Evolutionary conservation across 2,329 filamentous ascomycete species (phyloP).

Genomic region (Alternaria gaisen): DNA sequence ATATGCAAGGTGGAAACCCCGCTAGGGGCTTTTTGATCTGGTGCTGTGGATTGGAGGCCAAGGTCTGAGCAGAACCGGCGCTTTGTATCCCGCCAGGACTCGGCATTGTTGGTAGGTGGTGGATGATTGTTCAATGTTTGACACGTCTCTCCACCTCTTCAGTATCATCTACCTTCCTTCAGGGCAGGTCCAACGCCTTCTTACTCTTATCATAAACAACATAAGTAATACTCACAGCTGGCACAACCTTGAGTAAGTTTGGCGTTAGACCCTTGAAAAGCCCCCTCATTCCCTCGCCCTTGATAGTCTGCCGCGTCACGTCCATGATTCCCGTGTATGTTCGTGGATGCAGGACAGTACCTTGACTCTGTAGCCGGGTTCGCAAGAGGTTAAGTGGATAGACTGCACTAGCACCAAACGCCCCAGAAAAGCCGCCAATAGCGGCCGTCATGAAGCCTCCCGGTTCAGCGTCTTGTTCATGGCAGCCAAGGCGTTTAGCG

Average conservation of each 20-base stretch:
- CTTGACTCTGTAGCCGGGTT: conserved; percentile 91
- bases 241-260: conserved; percentile 94
- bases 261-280: conserved; percentile 95
- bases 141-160: too few species aligned
- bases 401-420: conserved; percentile 90
- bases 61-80: too few species aligned
- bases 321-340: conserved; percentile 93
- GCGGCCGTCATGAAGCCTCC: conserved; percentile 85
- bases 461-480: conserved; percentile 80
- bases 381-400: conserved; percentile 95
- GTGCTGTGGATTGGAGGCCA: background rate
- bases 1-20: conserved; percentile 9
- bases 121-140: too few species aligned
- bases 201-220: conserved; percentile 56
- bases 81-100: too few species aligned
- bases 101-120: background rate
- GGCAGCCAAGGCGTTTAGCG: conserved; percentile 72
- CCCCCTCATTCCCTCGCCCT: conserved; percentile 82
- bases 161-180: conserved; percentile 12
- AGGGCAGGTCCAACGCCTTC: conserved; percentile 46
- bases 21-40: background rate
- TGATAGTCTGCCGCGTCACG: conserved; percentile 82
- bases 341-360: conserved; percentile 86
- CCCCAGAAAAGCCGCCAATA: conserved; percentile 90
- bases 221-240: conserved; percentile 82